Percentiles rank a stretch among this genome's conserved stretches.
phyloP scores from a whole-genome alignment of 345 rosid species.

The Salix caprea region DNA sequence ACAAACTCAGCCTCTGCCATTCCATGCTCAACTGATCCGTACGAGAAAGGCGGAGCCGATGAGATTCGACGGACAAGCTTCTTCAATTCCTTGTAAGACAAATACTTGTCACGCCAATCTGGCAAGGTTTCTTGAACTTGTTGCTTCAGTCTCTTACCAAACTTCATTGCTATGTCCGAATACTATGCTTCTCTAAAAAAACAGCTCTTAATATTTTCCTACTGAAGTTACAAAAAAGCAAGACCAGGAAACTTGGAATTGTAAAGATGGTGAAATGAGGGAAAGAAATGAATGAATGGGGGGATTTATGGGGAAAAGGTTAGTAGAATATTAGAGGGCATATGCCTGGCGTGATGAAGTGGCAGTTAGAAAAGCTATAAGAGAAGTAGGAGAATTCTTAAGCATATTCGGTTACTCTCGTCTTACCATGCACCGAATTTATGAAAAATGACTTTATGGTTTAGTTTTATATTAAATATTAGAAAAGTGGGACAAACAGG shows the following conservation, averaged over 20 bases:
- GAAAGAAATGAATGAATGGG: not conserved
- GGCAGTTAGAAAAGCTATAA: conserved; percentile 32
- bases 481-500: not conserved
- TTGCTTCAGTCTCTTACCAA: conserved; percentile 76
- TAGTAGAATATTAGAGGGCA: conserved; percentile 49
- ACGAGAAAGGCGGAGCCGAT: conserved; percentile 23
- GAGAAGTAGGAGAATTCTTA: conserved; percentile 24
- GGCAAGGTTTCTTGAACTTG: conserved; percentile 77
- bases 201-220: not conserved
- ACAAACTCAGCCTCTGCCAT: conserved; percentile 52
- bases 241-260: not conserved
- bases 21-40: conserved; percentile 17
- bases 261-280: not conserved
- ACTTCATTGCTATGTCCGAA: conserved; percentile 49
- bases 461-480: not conserved
- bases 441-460: not conserved
- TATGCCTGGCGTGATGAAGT: conserved; percentile 68
- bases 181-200: not conserved
- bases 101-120: conserved; percentile 70
- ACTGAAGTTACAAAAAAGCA: not conserved
- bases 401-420: conserved; percentile 53
- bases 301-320: conserved; percentile 14
- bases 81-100: conserved; percentile 75
- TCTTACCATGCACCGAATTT: conserved; percentile 2
- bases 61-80: conserved; percentile 55